Evolutionary conservation across 2,329 filamentous ascomycete species (phyloP), one percentile per base, ranked within the genome.

Genomic region (Diplodia mutila): DNA sequence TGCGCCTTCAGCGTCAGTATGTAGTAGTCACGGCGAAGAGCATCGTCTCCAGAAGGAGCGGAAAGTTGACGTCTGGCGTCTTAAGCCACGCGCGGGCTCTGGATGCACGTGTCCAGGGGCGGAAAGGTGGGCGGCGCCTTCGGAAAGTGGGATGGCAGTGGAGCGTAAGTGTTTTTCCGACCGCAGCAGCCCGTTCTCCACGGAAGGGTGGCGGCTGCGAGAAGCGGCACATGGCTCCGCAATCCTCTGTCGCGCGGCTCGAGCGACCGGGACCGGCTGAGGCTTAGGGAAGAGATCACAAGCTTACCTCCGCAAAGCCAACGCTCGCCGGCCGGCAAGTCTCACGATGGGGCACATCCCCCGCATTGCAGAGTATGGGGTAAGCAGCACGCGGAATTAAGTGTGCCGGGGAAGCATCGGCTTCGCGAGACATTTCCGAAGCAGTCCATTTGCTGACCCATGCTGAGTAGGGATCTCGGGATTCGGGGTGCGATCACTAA

Each of bases 91-190:
- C 34, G 34, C 34, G 34, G 11, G 34, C 34, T 52, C 23, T 9
- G 3, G 42, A 21, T 9, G 42, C 42, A 46, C 42, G 42, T 46
- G 42, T 46, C 8, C n/a, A 18, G 4, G 11, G 27, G 27, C 32
- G 54, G 54, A 59, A 59, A 27, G 54, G n/a, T 34, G 54, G 34
- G 54, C 32, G 23, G 34, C 53, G 55, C 55, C 11, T 27, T 32
- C 59, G 59, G 59, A 18, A 51, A 37, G n/a, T 32, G 59, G 27
- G n/a, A 51, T 37, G 29, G 59, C 59, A 51, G 21, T 63, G 29
- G n/a, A 51, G 39, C 57, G 39, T 48, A 63, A 63, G 46, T 37
- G 46, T 51, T 63, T 52, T 51, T 32, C 59, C 59, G 59, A 63
- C 42, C 25, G 27, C 25, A 32, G n/a, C 25, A 27, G n/a, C 54